Base-by-base conservation (phyloP, 306 rosid species). In the Arachis stenosperma region DNA sequence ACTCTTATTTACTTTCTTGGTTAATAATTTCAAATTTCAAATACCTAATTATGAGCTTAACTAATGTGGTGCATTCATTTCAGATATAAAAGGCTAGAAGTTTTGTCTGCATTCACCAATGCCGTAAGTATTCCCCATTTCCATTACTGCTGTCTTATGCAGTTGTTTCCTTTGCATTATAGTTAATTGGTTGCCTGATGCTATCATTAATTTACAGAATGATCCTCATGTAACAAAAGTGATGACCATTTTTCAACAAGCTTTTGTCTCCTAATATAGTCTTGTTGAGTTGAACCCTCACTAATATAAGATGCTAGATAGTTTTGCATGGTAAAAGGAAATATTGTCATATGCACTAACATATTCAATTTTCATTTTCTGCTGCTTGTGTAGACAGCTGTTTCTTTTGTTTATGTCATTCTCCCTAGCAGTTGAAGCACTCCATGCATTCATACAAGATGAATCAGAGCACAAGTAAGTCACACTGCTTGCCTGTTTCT, bases 401-500 rank as follows among this genome's bases (percentile, higher is more conserved):
- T 94, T 94, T 86, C 96, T 94, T 75, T 73, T 94, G 96, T 94
- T 94, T 73, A 86, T 94, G 97, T 87, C 99, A 30, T 94, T 94
- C 84, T 94, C 99, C 82, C 81, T 94, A 74, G 98, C 98, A 8
- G 98, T 94, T 79, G 99, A 94, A 86, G 99, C 91, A 8, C 99
- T 94, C 61, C 99, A 94, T 72, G 93, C 98, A 8, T 94, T 91
- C 83, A 88, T 91, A 73, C 96, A 94, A 88, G 99, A 95, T 83
- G 99, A 95, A 87, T 91, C 99, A 69, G 99, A 95, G 66, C 99
- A 95, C 96, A 95, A 90, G 99, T 94, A 87, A 91, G 99, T 89
- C 57, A 4, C 47, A 62, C 43, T 27, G 50, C 58, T 41, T 55
- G 41, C 59, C 41, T 8, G 15, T 42, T 17, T 57, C 53, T 75